Base-by-base conservation (phyloP, 2,329 filamentous ascomycete species). In the Tolypocladium sp. region DNA sequence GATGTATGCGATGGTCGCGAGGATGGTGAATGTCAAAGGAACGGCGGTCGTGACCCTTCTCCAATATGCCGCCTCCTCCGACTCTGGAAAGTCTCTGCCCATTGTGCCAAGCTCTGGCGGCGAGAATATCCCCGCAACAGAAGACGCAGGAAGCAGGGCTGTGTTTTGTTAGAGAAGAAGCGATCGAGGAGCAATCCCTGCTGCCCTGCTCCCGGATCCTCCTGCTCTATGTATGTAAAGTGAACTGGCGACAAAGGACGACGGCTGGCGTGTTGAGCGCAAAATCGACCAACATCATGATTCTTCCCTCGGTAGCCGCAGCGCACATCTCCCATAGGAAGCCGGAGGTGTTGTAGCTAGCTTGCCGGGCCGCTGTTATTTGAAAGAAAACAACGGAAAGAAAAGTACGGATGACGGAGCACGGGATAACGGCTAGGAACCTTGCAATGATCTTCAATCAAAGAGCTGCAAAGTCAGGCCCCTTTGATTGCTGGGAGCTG, bases 1-100 rank as follows among this genome's bases (percentile, higher is more conserved):
- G 5, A 40, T 20, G 35, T 58, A 62, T 3, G 54, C 53, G 13
- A 58, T 46, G 6, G 59, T 61, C 17, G 57, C 55, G 15, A 62
- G 33, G 20, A 58, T 46, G 4, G 54, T 57, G 40, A 62, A 62
- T 2, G 57, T 46, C 4, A 63, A 41, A 46, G 49, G 55, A 25
- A 58, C 57, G 25, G 41, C 55, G 8, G 44, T 44, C n/a, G 58
- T 38, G 12, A 55, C 55, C 57, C 30, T 33, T 60, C 57, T 60
- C 60, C 58, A 60, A 27, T 58, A 53, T 20, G 37, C 37, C 41
- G 44, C 30, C 56, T 57, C 55, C n/a, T 38, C 35, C n/a, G 55
- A 56, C 30, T 56, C 55, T 12, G 55, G 56, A 38, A 57, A 49
- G 30, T 49, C 56, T 8, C 56, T 33, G 46, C 4, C 40, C 56